Evolutionary conservation across 768 basidiomycete species (phyloP).

Genomic region (Tricholoma furcatifolium): DNA sequence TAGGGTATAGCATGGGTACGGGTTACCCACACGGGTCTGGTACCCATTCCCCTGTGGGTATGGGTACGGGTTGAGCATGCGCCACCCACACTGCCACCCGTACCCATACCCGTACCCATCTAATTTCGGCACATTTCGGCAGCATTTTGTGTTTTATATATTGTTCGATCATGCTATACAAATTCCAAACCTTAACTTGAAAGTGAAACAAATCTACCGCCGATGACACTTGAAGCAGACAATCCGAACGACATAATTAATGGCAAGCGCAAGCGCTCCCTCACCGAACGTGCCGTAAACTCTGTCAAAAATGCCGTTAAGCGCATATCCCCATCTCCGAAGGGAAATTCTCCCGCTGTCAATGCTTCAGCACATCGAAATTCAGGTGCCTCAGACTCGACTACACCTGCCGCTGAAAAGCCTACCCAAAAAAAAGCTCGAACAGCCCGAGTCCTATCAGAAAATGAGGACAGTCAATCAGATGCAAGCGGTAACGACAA

Average conservation of each 20-base stretch:
- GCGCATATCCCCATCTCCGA: neutral
- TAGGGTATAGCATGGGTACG: neutral
- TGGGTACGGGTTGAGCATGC: neutral
- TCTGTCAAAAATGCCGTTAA: neutral
- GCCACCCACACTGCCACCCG: neutral
- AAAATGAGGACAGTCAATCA: neutral
- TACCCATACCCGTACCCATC: neutral
- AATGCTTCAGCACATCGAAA: neutral
- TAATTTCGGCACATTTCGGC: neutral
- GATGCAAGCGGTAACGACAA: too few species aligned
- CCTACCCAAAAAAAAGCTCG: neutral
- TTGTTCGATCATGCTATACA: neutral
- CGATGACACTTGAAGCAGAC: neutral
- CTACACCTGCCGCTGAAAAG: neutral
- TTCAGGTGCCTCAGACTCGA: too few species aligned
- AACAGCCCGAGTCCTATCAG: neutral
- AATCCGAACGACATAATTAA: neutral
- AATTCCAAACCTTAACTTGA: neutral
- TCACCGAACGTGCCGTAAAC: neutral
- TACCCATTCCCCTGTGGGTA: neutral
- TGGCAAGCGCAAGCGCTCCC: neutral
- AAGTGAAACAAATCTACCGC: neutral
- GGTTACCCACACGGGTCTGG: too few species aligned
- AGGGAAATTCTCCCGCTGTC: neutral
- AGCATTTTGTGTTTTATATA: neutral